Percentiles rank a stretch among this genome's conserved stretches.
Conservation (phyloP, 441 rosid species). For the Populus trichocarpa region DNA sequence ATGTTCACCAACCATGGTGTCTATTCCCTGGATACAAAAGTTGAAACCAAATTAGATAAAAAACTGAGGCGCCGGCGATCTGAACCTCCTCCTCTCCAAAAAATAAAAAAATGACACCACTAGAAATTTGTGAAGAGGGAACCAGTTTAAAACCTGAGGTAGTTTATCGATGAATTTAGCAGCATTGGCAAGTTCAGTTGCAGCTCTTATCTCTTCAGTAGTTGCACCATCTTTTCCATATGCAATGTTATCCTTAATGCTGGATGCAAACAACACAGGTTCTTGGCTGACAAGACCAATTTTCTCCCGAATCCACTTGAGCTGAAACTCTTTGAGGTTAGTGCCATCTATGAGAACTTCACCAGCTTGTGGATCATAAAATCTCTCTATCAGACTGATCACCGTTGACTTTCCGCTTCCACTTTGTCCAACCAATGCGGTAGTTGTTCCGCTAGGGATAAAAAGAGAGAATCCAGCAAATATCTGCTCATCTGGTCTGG, state of each 20-base stretch:
- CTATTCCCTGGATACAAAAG: slow-evolving; percentile 47
- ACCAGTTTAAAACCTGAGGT: slow-evolving; percentile 49
- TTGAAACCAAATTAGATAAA: background rate
- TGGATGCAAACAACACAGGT: slow-evolving; percentile 65
- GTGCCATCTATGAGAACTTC: slow-evolving; percentile 68
- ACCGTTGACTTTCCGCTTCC: slow-evolving; percentile 91
- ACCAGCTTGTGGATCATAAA: slow-evolving; percentile 74
- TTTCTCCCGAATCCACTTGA: slow-evolving; percentile 70
- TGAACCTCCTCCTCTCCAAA: no score
- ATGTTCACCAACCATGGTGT: slow-evolving; percentile 83
- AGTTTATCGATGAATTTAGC: slow-evolving; percentile 71
- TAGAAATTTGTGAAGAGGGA: background rate
- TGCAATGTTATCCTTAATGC: slow-evolving; percentile 67
- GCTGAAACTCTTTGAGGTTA: slow-evolving; percentile 58
- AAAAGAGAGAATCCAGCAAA: slow-evolving; percentile 63
- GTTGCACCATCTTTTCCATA: slow-evolving; percentile 75
- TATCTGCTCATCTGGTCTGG: slow-evolving; percentile 70
- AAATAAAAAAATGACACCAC: background rate
- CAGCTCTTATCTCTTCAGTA: slow-evolving; percentile 56
- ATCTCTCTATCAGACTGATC: slow-evolving; percentile 68
- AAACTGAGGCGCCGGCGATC: no score
- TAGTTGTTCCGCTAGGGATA: slow-evolving; percentile 55
- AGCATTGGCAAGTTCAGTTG: slow-evolving; percentile 72
- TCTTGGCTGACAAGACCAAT: slow-evolving; percentile 91
- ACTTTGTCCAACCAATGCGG: slow-evolving; percentile 81